A percentile compares a stretch with the other conserved stretches of the same genome.
Evolutionary conservation across 768 basidiomycete genomes (phyloP).

Genomic region (Paxillus ammoniavirescens): DNA sequence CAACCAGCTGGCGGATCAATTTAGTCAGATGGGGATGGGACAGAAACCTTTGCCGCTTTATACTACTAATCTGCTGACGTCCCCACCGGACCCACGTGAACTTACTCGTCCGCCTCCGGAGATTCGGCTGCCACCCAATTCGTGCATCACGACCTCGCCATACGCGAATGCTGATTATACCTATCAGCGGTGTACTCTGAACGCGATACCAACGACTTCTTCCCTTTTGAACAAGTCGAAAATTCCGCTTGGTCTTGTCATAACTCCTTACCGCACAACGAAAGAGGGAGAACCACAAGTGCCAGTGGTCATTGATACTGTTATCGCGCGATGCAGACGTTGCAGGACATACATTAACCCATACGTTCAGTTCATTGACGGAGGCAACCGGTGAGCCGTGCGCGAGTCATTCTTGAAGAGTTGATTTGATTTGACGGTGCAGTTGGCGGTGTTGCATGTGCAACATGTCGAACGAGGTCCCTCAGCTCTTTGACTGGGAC

Average conservation of each 20-base stretch:
- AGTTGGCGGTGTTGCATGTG: constrained; percentile 99
- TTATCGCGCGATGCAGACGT: constrained; percentile 93
- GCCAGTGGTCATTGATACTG: constrained; percentile 88
- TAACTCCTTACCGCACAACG: constrained; percentile 87
- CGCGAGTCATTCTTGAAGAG: neutral
- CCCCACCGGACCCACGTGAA: constrained; percentile 88
- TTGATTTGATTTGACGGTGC: constrained; percentile 7
- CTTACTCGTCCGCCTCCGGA: constrained; percentile 82
- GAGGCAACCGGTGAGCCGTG: constrained; percentile 75
- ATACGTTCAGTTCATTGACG: constrained; percentile 96
- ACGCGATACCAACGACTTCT: constrained; percentile 89
- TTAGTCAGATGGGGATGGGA: constrained; percentile 86
- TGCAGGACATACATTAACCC: constrained; percentile 98
- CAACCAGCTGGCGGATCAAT: constrained; percentile 76
- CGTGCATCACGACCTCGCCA: constrained; percentile 75
- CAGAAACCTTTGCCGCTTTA: constrained; percentile 75
- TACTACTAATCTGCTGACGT: constrained; percentile 90
- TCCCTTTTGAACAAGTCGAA: constrained; percentile 87
- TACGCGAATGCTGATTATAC: constrained; percentile 84
- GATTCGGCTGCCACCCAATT: constrained; percentile 83
- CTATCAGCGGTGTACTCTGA: constrained; percentile 89
- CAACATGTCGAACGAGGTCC: constrained; percentile 96
- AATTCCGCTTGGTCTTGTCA: constrained; percentile 82
- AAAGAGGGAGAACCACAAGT: constrained; percentile 83
- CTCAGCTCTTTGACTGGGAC: constrained; percentile 98